Base-by-base conservation (phyloP, 257 asterid genomes). In the Cruciata laevipes region DNA sequence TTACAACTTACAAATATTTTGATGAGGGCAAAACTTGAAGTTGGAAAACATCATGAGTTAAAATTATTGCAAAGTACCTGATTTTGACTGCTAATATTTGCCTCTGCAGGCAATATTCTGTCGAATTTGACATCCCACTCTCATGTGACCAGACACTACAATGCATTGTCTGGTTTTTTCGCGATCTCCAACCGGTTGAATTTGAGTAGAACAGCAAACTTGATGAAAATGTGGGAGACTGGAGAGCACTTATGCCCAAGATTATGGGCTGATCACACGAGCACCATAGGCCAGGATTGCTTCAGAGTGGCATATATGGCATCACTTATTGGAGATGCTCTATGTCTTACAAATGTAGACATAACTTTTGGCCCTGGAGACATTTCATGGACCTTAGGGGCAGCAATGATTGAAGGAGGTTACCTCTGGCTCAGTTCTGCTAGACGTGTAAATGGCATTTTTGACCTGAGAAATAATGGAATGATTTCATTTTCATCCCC, bases 381-480 rank as follows among this genome's bases (percentile, higher is more conserved):
- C 35, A 66, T 90, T 69, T 81, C 97, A 51, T 90, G 97, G 97
- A 84, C 95, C 8, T 71, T 87, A 74, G 97, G 97, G 5, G 90
- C 95, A 72, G 89, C 97, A 30, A 70, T 87, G 21, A 66, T 86
- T 30, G 96, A 90, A 75, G 95, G 90, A 59, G 87, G 79, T 16
- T 83, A 78, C 61, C 56, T 80, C 33, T 81, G 88, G 95, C 82
- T 11, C 66, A 75, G 61, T 65, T 42, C 67, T 44, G 77, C 71
- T 33, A 69, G 76, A 52, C 60, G 68, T 6, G 61, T 17, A 71
- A 76, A 61, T 67, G 53, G 55, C 38, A 23, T 69, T 42, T 75
- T 77, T 1, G 23, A 66, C 30, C 68, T 76, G 70, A 71, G 71
- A 68, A 69, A 69, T 35, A 51, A 69, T 21, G 66, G 13, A 58